Evolutionary conservation across 805 yeast species (phyloP), one percentile per base, ranked within the genome.

Genomic region (Saturnispora saitoi): DNA sequence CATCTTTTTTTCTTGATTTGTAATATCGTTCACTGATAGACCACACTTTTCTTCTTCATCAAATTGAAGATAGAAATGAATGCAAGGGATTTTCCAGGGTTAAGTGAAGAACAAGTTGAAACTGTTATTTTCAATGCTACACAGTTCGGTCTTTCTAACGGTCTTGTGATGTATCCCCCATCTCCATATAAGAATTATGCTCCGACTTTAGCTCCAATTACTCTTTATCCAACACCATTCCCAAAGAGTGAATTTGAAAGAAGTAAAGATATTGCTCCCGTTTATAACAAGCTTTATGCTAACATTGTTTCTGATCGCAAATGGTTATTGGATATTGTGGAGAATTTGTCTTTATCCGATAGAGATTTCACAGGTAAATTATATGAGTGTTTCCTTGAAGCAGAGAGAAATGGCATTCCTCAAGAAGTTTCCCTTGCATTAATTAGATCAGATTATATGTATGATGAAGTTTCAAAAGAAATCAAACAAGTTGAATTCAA

Each of bases 401-500:
- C 86, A 1, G 51, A 66, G 30, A 59, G 70, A 31, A 62, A 64
- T 41, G 79, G 82, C 1, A 68, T 80, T 34, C 68, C 66, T 2
- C 96, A 86, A 61, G 77, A 80, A 1, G 70, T 86, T 32, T 76
- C 89, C 0, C 70, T 90, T 41, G 98, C 97, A 0, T 65, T 93
- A 9, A 90, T 89, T 64, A 77, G 99, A 63, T 83, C 95, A 0
- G 99, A 93, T 61, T 93, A 91, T 59, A 80, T 93, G 80, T 68
- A 80, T 32, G 81, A 83, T 32, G 59, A 63, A 26, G 60, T 64
- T 49, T 62, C 75, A n/a, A 71, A 73, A 37, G 63, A 65, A 26
- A 83, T 91, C 58, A 90, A 91, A 61, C 99, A 93, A 65, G 93
- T 93, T 45, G 99, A 93, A 64, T 91, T 91, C 70, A 93, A 93